phyloP scores from a whole-genome alignment of 805 yeast species.

The Teunomyces cretensis region DNA sequence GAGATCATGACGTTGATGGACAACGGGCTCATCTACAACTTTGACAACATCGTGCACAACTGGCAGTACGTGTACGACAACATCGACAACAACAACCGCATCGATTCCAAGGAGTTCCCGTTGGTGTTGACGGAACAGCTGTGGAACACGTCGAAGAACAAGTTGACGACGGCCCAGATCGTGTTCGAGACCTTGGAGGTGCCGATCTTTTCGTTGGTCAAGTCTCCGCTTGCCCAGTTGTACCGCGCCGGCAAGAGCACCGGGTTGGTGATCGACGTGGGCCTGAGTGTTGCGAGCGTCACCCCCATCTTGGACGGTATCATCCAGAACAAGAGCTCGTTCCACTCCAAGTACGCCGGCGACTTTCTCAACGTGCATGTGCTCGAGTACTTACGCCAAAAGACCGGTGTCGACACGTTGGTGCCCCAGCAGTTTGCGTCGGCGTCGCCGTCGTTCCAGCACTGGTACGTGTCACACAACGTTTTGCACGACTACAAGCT shows the following conservation, averaged over 20 bases:
- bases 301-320: slow-evolving; percentile 80
- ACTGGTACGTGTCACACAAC: slow-evolving; percentile 35
- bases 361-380: slow-evolving; percentile 74
- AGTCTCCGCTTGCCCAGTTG: slow-evolving; percentile 74
- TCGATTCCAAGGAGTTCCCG: slow-evolving; percentile 62
- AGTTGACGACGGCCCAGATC: slow-evolving; percentile 58
- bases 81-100: slow-evolving; percentile 40
- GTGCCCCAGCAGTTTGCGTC: slow-evolving; percentile 16
- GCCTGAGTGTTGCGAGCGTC: slow-evolving; percentile 65
- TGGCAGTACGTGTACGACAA: slow-evolving; percentile 65
- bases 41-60: slow-evolving; percentile 64
- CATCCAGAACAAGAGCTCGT: slow-evolving; percentile 61
- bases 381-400: slow-evolving; percentile 41
- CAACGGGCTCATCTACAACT: slow-evolving; percentile 67
- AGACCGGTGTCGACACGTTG: slow-evolving; percentile 24
- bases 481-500: slow-evolving; percentile 37
- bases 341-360: slow-evolving; percentile 77
- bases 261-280: slow-evolving; percentile 79
- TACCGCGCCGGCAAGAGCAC: slow-evolving; percentile 77
- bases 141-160: slow-evolving; percentile 66
- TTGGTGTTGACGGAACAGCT: slow-evolving; percentile 62
- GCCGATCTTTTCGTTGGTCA: slow-evolving; percentile 74
- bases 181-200: slow-evolving; percentile 75
- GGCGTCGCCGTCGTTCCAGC: slow-evolving; percentile 31
- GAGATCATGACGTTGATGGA: slow-evolving; percentile 61